Percentiles rank a stretch among this genome's conserved stretches.
These are phyloP conservation scores for Ceratobasidium sp. DNA, from an alignment of 1,284 basidiomycete species.

Conservation along the genomic window DNA sequence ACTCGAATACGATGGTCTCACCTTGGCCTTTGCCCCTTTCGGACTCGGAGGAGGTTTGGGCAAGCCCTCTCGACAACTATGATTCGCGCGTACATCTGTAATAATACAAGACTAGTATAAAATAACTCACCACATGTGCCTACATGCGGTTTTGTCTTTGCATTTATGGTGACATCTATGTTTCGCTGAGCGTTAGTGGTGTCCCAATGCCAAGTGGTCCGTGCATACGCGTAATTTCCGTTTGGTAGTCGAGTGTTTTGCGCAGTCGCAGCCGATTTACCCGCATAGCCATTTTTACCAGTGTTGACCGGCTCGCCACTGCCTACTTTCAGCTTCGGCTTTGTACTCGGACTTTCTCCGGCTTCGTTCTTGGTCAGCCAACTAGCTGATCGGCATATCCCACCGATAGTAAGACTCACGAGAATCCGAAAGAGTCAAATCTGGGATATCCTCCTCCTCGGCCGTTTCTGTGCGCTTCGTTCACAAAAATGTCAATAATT, in stretches of 20 bases:
- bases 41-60: conserved; percentile 53
- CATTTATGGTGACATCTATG: conserved; percentile 78
- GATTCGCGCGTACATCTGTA: background rate
- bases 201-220: no score
- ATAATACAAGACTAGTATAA: conserved; percentile 32
- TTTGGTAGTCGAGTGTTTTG: conserved; percentile 50
- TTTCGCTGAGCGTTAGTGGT: background rate
- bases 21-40: conserved; percentile 11
- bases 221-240: conserved; percentile 62
- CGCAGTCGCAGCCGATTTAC: background rate
- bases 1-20: background rate
- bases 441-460: conserved; percentile 54
- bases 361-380: conserved; percentile 40
- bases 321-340: conserved; percentile 38
- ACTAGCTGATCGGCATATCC: background rate
- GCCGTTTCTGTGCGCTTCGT: conserved; percentile 69
- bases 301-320: background rate
- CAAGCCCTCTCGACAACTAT: conserved; percentile 74
- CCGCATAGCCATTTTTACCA: no score
- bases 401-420: background rate
- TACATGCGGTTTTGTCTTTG: conserved; percentile 74
- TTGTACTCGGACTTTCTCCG: conserved; percentile 48
- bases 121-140: conserved; percentile 69
- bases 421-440: background rate
- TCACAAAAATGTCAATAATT: background rate